Base-by-base conservation (phyloP, 345 rosid species). In the Reutealis trisperma region DNA sequence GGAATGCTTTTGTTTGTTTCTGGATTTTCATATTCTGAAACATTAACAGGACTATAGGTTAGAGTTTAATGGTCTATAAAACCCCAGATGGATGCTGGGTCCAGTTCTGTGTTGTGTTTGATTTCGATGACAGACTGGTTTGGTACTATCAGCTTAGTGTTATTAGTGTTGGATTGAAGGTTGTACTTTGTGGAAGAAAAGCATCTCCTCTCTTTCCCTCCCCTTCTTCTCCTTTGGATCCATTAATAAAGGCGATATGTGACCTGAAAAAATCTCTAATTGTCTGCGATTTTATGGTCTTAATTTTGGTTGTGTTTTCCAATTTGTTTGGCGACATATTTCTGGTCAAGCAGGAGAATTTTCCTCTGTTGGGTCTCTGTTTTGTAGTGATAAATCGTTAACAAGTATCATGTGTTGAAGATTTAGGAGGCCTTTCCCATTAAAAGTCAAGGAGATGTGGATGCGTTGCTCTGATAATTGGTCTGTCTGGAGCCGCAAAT, bases 1-100 rank as follows among this genome's bases (percentile, higher is more conserved):
- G 78, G 80, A 70, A 84, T 78, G 78, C 67, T 83, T 79, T 65
- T 75, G 71, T 68, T 75, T 77, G 79, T 84, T 76, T 79, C 77
- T 74, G 75, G 78, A 81, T 76, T 79, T 76, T 75, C 22, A 1
- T 78, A 80, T 84, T 83, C 87, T 76, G 85, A 74, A 73, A 52
- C 59, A 15, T 67, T 84, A 75, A 77, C 86, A 69, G 80, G 82
- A 75, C 78, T 55, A 66, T 73, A 75, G 79, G 83, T 16, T 34
- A 76, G 71, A 77, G 77, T 80, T 49, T 75, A 55, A 63, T 41
- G 85, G 75, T 75, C 77, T 71, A 55, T 67, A 67, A 37, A 65
- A 67, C 78, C 79, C 77, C 80, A 71, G 72, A 41, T 59, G 49
- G 80, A 75, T 73, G 72, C 67, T 47, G 79, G 81, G 82, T 82